Evolutionary conservation across 1,284 basidiomycete species (phyloP), one percentile per base, ranked within the genome.

Genomic region (Laetiporus sulphureus): DNA sequence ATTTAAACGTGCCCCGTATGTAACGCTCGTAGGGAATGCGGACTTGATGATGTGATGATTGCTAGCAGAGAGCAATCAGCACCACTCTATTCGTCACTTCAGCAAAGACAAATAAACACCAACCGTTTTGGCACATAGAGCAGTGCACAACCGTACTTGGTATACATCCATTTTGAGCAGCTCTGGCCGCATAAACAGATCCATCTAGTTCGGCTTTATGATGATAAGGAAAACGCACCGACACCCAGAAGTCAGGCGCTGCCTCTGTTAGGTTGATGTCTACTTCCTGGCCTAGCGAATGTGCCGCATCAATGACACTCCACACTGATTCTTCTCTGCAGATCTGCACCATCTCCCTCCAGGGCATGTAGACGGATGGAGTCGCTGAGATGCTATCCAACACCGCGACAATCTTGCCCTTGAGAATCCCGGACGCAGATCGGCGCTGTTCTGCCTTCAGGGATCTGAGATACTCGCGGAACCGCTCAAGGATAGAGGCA

Each of bases 91-190:
- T n/a, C n/a, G n/a, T n/a, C n/a, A n/a, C n/a, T n/a, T n/a, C n/a
- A n/a, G n/a, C n/a, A n/a, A 24, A 38, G 32, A 20, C 32, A 16
- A 22, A 8, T 19, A 39, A 12, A 7, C 22, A 19, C 68, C 36
- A 44, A 86, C 88, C 85, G 68, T 50, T 73, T 72, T 0, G 91
- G 83, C 2, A 88, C 81, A 60, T 93, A 94, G 20, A 94, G 64
- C 11, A 86, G 65, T 0, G 88, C 83, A 41, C 74, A 79, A 5
- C 76, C 71, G 5, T 90, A 73, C 57, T 90, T 88, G 4, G 78
- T 74, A 50, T 67, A 79, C 2, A 92, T 63, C 90, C 91, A 92
- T 59, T 92, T 93, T 65, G 91, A 85, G 51, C 80, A 83, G 56
- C 90, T 91, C 64, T 38, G 69, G 63, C 6, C 67, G 68, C 34